Base-by-base conservation (phyloP, 2,329 filamentous ascomycete genomes). In the Shiraia sp. region DNA sequence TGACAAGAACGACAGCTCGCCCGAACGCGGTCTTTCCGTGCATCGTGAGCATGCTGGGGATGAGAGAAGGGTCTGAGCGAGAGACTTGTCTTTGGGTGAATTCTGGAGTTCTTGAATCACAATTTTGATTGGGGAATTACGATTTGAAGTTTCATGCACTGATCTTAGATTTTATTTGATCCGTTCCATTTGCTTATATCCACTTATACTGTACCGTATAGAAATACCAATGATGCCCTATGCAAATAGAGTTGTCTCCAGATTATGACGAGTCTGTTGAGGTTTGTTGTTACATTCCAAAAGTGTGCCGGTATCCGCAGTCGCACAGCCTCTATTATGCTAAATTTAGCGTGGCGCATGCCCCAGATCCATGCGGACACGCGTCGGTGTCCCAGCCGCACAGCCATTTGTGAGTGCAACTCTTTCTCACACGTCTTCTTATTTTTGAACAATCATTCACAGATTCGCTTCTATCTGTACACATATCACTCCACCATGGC, bases 291-390 rank as follows among this genome's bases (percentile, higher is more conserved):
- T 36, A 24, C 12, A 15, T 26, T 26, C 13, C 22, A 2, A 30
- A 16, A 9, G 15, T 8, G 14, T 47, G 45, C 46, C 40, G 40
- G 28, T 42, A 49, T n/a, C n/a, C n/a, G n/a, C 42, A 50, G 51
- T 46, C 49, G 44, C 49, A 40, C 23, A 29, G 13, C 22, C 9
- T n/a, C 17, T 32, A 38, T 33, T 42, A 37, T n/a, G n/a, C 51
- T 48, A 53, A 55, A 36, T 42, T 51, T 51, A 51, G 53, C 51
- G 57, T 56, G 53, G 51, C 53, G 55, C 49, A 52, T 35, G 47
- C 49, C 47, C 37, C 44, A 40, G 26, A n/a, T n/a, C 27, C 40
- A 40, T 32, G 26, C 39, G 37, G 36, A 46, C n/a, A 52, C 46
- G 53, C 53, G 51, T 56, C 45, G 53, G 39, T 49, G 35, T 15